phyloP scores from a whole-genome alignment of 1,284 basidiomycete genomes.

The Psilocybe mexicana region DNA sequence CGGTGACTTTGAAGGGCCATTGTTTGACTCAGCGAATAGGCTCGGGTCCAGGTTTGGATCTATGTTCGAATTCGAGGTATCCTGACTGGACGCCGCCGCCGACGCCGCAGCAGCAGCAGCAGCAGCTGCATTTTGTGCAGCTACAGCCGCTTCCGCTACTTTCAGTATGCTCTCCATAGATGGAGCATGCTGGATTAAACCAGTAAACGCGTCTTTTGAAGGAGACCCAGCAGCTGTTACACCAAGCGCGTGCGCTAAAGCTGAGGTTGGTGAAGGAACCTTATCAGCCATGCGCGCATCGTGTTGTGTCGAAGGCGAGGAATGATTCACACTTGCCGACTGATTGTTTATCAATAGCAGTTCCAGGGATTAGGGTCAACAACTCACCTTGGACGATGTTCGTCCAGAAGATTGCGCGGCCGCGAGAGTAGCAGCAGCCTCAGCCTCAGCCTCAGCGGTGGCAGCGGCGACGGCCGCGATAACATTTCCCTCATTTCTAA shows the following conservation, averaged over 20 bases:
- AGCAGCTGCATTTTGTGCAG: constrained; percentile 33
- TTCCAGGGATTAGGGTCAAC: neutral
- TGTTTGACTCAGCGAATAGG: constrained; percentile 16
- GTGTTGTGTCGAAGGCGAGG: neutral
- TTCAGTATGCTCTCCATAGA: constrained; percentile 32
- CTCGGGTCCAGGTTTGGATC: constrained; percentile 30
- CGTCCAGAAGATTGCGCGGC: neutral
- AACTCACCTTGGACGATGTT: neutral
- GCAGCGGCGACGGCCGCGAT: constrained; percentile 25
- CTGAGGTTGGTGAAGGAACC: constrained; percentile 8
- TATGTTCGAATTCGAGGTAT: constrained; percentile 7
- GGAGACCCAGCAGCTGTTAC: neutral
- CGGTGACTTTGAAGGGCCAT: constrained; percentile 1
- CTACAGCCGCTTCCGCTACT: constrained; percentile 37
- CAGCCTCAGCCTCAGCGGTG: constrained; percentile 20
- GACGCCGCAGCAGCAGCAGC: constrained; percentile 19
- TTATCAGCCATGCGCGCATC: neutral
- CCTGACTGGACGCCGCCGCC: constrained; percentile 14
- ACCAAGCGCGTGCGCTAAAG: constrained; percentile 18
- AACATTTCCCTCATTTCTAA: constrained; percentile 21
- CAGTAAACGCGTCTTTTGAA: neutral
- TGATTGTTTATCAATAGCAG: constrained; percentile 1
- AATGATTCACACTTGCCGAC: constrained; percentile 2
- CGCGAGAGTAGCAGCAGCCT: constrained; percentile 3
- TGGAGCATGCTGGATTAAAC: constrained; percentile 12